Percentiles rank a stretch among this genome's conserved stretches.
These are phyloP conservation scores for Strigomonas culicis DNA, from an alignment of 208 protist genomes.

Conservation along the genomic window DNA sequence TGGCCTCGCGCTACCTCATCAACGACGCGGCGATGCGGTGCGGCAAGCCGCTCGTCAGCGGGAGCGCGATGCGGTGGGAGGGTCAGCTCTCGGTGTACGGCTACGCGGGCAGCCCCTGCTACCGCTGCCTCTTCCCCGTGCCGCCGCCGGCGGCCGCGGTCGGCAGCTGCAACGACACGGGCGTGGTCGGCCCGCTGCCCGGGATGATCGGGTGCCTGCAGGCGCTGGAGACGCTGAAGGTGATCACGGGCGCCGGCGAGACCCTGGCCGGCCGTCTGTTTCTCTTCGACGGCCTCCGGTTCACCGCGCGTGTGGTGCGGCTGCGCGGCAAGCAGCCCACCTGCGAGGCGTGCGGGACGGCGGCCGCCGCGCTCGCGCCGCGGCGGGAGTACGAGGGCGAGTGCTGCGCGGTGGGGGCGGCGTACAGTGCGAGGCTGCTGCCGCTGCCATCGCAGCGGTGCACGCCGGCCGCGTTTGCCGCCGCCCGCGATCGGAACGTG, in stretches of 20 bases:
- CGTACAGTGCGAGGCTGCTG: not conserved
- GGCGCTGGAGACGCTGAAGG: constrained; percentile 90
- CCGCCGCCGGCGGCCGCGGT: constrained; percentile 80
- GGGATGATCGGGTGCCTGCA: constrained; percentile 94
- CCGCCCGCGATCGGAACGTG: not conserved
- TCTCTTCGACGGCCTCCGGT: constrained; percentile 81
- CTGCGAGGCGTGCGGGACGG: constrained; percentile 68
- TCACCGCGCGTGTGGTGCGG: constrained; percentile 59
- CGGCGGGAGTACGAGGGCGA: constrained; percentile 48
- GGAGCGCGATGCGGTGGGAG: constrained; percentile 93
- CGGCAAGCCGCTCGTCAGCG: constrained; percentile 89
- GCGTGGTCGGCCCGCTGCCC: constrained; percentile 91
- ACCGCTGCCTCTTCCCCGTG: constrained; percentile 91
- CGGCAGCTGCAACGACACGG: constrained; percentile 90
- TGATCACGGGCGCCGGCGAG: constrained; percentile 68
- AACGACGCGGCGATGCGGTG: constrained; percentile 92
- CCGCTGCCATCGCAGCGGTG: not conserved
- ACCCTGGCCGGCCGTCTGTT: constrained; percentile 72
- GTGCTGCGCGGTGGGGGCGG: constrained; percentile 13
- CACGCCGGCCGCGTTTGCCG: not conserved
- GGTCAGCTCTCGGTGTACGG: constrained; percentile 93
- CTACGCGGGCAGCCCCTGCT: constrained; percentile 81
- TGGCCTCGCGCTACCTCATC: constrained; percentile 91
- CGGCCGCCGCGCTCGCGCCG: constrained; percentile 14
- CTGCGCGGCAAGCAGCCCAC: constrained; percentile 43